Conservation (phyloP, 768 basidiomycete genomes). For the Phaeotremella skinneri region DNA sequence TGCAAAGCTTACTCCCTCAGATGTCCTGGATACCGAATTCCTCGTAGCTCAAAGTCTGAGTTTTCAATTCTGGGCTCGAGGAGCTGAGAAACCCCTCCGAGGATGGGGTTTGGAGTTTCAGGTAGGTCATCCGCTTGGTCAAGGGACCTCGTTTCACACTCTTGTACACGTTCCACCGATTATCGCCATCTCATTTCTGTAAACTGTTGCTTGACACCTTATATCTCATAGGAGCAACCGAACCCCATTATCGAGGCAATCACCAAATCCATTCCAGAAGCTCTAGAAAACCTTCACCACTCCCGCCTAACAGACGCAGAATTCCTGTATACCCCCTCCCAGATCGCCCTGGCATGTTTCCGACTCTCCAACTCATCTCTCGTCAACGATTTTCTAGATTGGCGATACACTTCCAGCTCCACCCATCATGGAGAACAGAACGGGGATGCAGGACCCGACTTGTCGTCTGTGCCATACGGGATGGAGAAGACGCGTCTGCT, state of each 20-base stretch:
- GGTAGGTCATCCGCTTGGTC: conserved; percentile 27
- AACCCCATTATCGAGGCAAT: conserved; percentile 58
- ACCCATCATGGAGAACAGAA: neutral
- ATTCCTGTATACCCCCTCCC: conserved; percentile 85
- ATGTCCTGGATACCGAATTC: conserved; percentile 92
- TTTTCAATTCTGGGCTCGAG: conserved; percentile 80
- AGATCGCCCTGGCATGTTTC: conserved; percentile 81
- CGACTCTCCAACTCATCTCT: conserved; percentile 64
- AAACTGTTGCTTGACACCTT: neutral
- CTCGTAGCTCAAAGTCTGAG: conserved; percentile 88
- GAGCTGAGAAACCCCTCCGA: conserved; percentile 44
- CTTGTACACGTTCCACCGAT: too few species aligned
- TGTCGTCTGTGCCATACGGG: conserved; percentile 17
- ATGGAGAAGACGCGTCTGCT: conserved; percentile 30
- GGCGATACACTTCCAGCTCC: conserved; percentile 13
- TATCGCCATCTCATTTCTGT: neutral
- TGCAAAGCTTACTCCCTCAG: conserved; percentile 71
- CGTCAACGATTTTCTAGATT: conserved; percentile 30
- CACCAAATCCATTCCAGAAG: conserved; percentile 64
- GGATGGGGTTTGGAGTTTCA: conserved; percentile 49
- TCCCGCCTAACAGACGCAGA: conserved; percentile 88
- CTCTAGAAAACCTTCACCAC: conserved; percentile 66
- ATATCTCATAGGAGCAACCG: conserved; percentile 59
- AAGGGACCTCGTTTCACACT: too few species aligned
- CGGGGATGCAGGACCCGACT: neutral